Base-by-base conservation (phyloP, 176 grass and related monocot genomes). In the Sorghum bicolor region DNA sequence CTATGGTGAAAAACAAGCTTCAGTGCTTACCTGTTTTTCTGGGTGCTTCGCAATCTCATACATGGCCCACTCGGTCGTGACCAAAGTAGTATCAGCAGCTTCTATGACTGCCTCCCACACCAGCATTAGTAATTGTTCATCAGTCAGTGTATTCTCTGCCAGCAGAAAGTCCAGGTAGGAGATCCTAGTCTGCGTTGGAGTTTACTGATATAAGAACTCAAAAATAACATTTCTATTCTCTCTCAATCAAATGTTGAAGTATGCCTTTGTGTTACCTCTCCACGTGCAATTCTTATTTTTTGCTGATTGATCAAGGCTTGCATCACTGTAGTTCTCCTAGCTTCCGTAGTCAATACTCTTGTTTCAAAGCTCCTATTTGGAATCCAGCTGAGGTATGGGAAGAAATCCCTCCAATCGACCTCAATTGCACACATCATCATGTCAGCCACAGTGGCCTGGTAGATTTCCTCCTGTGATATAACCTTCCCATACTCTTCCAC, bases 371-470 rank as follows among this genome's bases (percentile, higher is more conserved):
- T 80, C 86, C 40, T 89, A 84, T 97, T 97, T 76, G 95, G 95
- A 45, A 97, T 41, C 95, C 95, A 97, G 33, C 71, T 75, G 26
- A 97, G 87, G 85, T 94, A 97, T 36, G 95, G 92, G 84, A 97
- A 97, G 88, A 97, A 97, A 43, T 97, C 95, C 80, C 92, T 97
- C 95, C 95, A 97, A 31, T 97, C 95, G 1, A 94, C 95, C 47
- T 94, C 92, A 47, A 97, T 91, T 33, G 92, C 92, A 44, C 95
- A 89, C 81, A 70, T 93, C 92, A 97, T 92, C 79, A 91, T 91
- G 81, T 97, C 92, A 26, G 88, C 50, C 15, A 93, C 92, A 3
- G 88, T 78, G 20, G 74, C 12, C 41, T 91, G 31, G 60, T 89
- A 91, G 10, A 97, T 89, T 90, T 97, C 90, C 15, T 74, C 76